Evolutionary conservation across 2,329 filamentous ascomycete species (phyloP), one percentile per base, ranked within the genome.

Genomic region (Ceratocystis eucalypticola): DNA sequence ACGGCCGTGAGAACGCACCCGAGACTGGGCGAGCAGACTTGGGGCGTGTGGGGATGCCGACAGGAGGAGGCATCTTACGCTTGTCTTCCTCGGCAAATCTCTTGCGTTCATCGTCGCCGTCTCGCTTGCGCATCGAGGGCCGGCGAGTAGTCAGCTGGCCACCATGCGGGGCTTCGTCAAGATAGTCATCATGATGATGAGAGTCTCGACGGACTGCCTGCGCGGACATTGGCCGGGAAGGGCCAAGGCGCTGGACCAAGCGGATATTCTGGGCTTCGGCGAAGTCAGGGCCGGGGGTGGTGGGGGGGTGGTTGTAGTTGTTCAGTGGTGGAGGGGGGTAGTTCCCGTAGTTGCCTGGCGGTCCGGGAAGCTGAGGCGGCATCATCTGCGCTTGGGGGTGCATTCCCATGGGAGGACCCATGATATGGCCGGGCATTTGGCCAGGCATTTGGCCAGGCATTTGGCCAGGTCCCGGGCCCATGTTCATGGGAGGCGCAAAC

Each of bases 11-110:
- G 44, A 61, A 68, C 15, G 57, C 61, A 15, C 59, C 66, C 17
- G 66, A 68, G 2, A 53, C 44, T 2, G 66, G 66, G n/a, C 66
- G 59, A 25, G 66, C 66, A 28, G 66, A 68, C 50, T 68, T 68
- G 30, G 66, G 64, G 8, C 66, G 63, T 33, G 53, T 46, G 5
- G 59, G 66, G 3, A 55, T 30, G 17, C 20, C n/a, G 33, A 44
- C 10, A 20, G 62, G 64, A 28, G 64, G 64, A 2, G 64, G 64
- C 66, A 66, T 65, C 45, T 65, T 68, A 2, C 66, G 64, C 64
- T 68, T 68, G 28, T 68, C 66, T 15, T 68, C 66, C 17, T 68
- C 66, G 8, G 62, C 30, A 7, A 65, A 53, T n/a, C 66, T 41
- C 50, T 61, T 67, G 41, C 62, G 66, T 5, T 67, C 66, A 44